Evolutionary conservation across 2,329 filamentous ascomycete genomes (phyloP), one percentile per base, ranked within the genome.

Genomic region (Thermothelomyces thermophilus): DNA sequence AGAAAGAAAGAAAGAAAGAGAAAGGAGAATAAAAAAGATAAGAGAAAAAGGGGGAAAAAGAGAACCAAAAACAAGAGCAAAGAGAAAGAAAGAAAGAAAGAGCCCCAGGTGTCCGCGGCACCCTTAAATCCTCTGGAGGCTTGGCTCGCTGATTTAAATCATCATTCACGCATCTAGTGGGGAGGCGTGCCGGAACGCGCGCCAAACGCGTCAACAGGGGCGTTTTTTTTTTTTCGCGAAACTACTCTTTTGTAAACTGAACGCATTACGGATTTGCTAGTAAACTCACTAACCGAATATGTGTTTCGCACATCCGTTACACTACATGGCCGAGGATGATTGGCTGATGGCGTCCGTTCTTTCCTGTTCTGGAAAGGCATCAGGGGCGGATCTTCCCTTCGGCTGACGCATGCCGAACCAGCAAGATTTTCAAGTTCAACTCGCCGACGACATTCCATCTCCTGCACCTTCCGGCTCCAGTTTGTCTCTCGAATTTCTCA

Each of bases 51-150:
- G 55, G 50, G 51, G 50, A 28, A 55, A 57, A 60, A 60, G 55
- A 58, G 52, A 55, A 57, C 39, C 46, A 55, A 57, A 58, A 59
- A 58, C 31, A 60, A 60, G 52, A 56, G 50, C 35, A 58, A 58
- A 60, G 55, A 60, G 58, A 60, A 60, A 58, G 58, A 60, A 60
- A 60, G 56, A 58, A 60, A 59, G 55, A 60, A 59, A 60, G 56
- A 60, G 40, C 34, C n/a, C 42, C 8, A 37, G 46, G 31, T 16
- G 11, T 16, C 13, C 17, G 46, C 28, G n/a, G 3, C 10, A 5
- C 13, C 35, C 35, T 55, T 58, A 56, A 55, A 58, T 56, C 28
- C 16, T 17, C 10, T 13, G 7, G 9, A 34, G 16, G 10, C 16
- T 34, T 31, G 13, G 22, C n/a, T 48, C 46, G 47, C 41, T 51